These are phyloP conservation scores for Candolleomyces efflorescens DNA, from an alignment of 768 basidiomycete genomes.

Conservation along the genomic window DNA sequence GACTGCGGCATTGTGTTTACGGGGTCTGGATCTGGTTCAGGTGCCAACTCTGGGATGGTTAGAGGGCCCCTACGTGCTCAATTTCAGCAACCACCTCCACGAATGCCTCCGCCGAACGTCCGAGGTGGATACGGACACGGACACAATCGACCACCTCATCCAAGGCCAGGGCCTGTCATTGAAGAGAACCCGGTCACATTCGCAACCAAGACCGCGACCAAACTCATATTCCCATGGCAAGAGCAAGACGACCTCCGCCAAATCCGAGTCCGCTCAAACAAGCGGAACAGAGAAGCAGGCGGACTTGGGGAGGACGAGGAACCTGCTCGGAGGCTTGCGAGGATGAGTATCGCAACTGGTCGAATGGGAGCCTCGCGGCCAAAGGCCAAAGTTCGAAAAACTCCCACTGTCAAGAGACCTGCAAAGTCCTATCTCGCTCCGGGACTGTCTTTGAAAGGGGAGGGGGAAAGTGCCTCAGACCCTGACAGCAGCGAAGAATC, in stretches of 20 bases:
- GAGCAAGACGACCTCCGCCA: slow-evolving; percentile 8
- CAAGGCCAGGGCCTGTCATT: background rate
- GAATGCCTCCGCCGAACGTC: background rate
- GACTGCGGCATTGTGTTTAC: too few species aligned
- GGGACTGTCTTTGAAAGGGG: background rate
- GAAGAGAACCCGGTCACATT: background rate
- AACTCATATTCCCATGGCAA: slow-evolving; percentile 6
- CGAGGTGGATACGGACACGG: background rate
- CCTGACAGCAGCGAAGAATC: background rate
- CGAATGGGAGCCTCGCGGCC: background rate
- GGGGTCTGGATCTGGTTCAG: background rate
- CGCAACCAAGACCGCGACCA: background rate
- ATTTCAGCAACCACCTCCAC: background rate
- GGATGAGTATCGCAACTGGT: background rate
- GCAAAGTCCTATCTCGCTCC: background rate
- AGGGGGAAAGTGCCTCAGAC: background rate
- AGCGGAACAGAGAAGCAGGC: background rate
- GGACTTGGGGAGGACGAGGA: slow-evolving; percentile 1
- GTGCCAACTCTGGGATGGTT: background rate
- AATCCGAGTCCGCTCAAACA: slow-evolving; percentile 2
- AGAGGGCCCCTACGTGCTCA: background rate
- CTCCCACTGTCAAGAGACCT: background rate
- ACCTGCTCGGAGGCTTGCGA: slow-evolving; percentile 1
- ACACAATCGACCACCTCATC: background rate
- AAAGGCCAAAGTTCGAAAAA: background rate